Evolutionary conservation across 208 protist species (phyloP).

Genomic region (Porcisia deanei): DNA sequence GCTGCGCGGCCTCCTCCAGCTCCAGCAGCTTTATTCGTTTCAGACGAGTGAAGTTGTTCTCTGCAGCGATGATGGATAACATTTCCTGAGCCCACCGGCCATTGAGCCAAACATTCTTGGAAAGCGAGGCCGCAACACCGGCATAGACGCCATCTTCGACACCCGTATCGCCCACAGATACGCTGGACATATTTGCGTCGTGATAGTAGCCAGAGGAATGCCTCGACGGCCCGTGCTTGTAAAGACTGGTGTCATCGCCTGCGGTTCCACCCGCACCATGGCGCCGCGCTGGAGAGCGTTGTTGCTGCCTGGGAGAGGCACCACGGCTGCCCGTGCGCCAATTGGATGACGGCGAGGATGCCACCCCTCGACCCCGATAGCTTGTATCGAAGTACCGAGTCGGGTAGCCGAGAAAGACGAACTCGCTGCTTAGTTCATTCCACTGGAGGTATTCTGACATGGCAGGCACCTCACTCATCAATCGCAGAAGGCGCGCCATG

Average conservation of each 20-base stretch:
- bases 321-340: slow-evolving; percentile 4
- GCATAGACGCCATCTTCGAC: slow-evolving; percentile 84
- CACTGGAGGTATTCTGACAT: slow-evolving; percentile 58
- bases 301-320: slow-evolving; percentile 16
- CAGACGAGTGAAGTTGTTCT: slow-evolving; percentile 71
- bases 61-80: slow-evolving; percentile 64
- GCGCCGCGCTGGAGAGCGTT: slow-evolving; percentile 13
- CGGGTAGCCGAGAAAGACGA: slow-evolving; percentile 73
- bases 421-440: slow-evolving; percentile 57
- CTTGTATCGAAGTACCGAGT: slow-evolving; percentile 44
- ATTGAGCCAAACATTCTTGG: slow-evolving; percentile 88
- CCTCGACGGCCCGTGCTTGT: background rate
- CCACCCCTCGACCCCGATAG: background rate
- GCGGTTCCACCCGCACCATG: slow-evolving; percentile 1
- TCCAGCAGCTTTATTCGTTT: slow-evolving; percentile 68
- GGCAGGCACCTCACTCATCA: slow-evolving; percentile 73
- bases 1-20: slow-evolving; percentile 55
- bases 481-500: slow-evolving; percentile 72
- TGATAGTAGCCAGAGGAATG: slow-evolving; percentile 16
- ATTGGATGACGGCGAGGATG: slow-evolving; percentile 5
- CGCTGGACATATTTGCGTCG: slow-evolving; percentile 22
- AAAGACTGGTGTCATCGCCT: slow-evolving; percentile 5
- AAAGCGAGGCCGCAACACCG: slow-evolving; percentile 44
- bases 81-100: slow-evolving; percentile 68
- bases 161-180: slow-evolving; percentile 44